Percentiles rank a stretch among this genome's conserved stretches.
phyloP scores from a whole-genome alignment of 305 asterid genomes.

The Fraxinus angustifolia region DNA sequence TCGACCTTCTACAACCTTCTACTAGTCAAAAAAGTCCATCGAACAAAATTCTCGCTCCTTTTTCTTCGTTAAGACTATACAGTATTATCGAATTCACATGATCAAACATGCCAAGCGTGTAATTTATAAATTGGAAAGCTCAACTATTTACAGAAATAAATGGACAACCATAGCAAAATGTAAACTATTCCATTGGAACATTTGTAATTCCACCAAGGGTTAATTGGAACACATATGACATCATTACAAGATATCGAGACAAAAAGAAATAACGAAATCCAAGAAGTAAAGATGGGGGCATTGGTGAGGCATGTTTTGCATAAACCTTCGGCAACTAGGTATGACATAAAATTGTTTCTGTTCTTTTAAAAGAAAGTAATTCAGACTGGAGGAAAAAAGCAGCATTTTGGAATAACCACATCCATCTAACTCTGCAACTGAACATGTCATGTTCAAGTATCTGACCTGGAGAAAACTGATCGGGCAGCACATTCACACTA shows the following conservation, averaged over 20 bases:
- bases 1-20: not conserved
- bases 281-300: not conserved
- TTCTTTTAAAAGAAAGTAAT: not conserved
- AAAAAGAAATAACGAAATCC: not conserved
- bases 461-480: not conserved
- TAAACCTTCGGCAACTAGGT: not conserved
- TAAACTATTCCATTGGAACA: not conserved
- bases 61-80: not conserved
- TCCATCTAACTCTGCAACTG: not conserved
- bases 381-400: not conserved
- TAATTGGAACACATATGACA: not conserved
- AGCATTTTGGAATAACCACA: not conserved
- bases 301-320: not conserved
- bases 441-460: not conserved
- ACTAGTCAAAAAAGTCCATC: not conserved
- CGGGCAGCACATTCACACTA: not conserved
- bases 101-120: not conserved
- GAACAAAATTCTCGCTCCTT: not conserved
- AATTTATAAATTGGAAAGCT: not conserved
- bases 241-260: not conserved
- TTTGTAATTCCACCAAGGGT: not conserved
- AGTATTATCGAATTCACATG: not conserved
- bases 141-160: not conserved
- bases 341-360: not conserved
- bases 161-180: not conserved